phyloP scores from a whole-genome alignment of 1,284 basidiomycete genomes.

The Anthracocystis walkeri region DNA sequence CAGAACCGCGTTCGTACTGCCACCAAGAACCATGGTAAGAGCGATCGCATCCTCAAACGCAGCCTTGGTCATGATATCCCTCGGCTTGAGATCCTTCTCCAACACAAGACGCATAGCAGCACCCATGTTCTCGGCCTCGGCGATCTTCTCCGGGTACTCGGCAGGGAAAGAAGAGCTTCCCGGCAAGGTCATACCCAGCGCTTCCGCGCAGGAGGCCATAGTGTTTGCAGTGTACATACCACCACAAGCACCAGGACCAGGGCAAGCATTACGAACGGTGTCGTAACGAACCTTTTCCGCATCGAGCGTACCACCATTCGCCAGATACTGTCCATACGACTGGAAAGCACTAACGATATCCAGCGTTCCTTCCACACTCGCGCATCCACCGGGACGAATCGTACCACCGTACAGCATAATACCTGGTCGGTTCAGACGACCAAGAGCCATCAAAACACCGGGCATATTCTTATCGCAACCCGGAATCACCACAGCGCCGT shows the following conservation, averaged over 20 bases:
- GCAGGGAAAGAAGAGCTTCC: constrained; percentile 66
- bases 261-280: constrained; percentile 65
- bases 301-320: constrained; percentile 60
- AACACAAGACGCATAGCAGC: constrained; percentile 64
- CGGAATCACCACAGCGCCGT: constrained; percentile 66
- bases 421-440: constrained; percentile 67
- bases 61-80: constrained; percentile 66
- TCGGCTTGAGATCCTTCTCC: constrained; percentile 67
- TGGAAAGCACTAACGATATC: constrained; percentile 69
- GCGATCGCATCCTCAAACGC: constrained; percentile 68
- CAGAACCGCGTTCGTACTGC: constrained; percentile 66
- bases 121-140: constrained; percentile 63
- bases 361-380: constrained; percentile 54
- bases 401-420: constrained; percentile 70
- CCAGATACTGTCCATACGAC: constrained; percentile 68
- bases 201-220: constrained; percentile 68
- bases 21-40: constrained; percentile 68
- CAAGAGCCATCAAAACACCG: constrained; percentile 68
- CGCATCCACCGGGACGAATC: constrained; percentile 66
- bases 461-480: constrained; percentile 70
- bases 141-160: constrained; percentile 66
- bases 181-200: constrained; percentile 68
- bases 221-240: constrained; percentile 70
- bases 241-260: constrained; percentile 68
- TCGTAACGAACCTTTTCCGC: constrained; percentile 67